phyloP scores from a whole-genome alignment of 2,329 filamentous ascomycete genomes.

The Ophiocordyceps camponoti-saundersi region DNA sequence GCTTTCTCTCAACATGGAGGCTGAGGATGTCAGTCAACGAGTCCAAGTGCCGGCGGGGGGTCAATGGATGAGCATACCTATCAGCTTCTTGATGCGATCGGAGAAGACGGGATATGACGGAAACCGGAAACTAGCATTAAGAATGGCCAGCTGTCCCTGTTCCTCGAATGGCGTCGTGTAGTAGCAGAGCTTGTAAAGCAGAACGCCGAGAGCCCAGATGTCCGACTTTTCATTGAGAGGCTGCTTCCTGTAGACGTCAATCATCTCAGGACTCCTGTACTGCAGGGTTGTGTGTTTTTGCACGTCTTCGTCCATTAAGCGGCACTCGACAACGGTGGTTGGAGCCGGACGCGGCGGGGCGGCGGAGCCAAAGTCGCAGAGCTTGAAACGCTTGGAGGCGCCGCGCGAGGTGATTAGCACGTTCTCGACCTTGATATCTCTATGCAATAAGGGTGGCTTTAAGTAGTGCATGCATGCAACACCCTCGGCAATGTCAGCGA shows the following conservation, averaged over 20 bases:
- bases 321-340: constrained; percentile 72
- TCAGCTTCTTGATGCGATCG: constrained; percentile 73
- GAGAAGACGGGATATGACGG: constrained; percentile 81
- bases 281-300: constrained; percentile 95
- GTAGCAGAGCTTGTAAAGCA: constrained; percentile 96
- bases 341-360: constrained; percentile 73
- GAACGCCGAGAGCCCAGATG: constrained; percentile 90
- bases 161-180: constrained; percentile 98
- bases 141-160: constrained; percentile 88
- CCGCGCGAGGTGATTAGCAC: constrained; percentile 66
- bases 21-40: constrained; percentile 22
- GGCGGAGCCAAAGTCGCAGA: constrained; percentile 94
- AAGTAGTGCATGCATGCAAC: constrained; percentile 99
- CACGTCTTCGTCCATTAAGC: constrained; percentile 88
- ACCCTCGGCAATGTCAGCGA: constrained; percentile 87
- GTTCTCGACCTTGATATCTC: constrained; percentile 96
- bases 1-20: constrained; percentile 78
- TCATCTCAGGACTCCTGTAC: constrained; percentile 96
- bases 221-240: constrained; percentile 98
- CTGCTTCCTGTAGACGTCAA: constrained; percentile 91
- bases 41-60: neutral
- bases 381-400: constrained; percentile 66
- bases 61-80: constrained; percentile 38
- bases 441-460: constrained; percentile 78
- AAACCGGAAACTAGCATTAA: constrained; percentile 90